Conservation (phyloP, 2,329 filamentous ascomycete species). For the Aspergillus ochraceus region DNA sequence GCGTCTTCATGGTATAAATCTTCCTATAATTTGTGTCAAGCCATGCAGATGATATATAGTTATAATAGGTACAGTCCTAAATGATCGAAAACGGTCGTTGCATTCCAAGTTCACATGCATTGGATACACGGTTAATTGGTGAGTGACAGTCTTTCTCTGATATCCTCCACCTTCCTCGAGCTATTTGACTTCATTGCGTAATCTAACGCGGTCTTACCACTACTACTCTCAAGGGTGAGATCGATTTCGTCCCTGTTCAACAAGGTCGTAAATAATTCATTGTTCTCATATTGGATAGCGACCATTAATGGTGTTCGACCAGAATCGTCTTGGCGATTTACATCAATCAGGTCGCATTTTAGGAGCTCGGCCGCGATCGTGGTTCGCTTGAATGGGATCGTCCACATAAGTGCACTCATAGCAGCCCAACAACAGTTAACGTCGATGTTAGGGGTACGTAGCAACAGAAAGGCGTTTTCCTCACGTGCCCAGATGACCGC, state of each 20-base stretch:
- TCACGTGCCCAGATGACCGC: background rate
- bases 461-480: background rate
- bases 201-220: background rate
- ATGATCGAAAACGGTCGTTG: background rate
- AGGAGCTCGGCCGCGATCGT: background rate
- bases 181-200: background rate
- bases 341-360: background rate
- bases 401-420: background rate
- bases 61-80: background rate
- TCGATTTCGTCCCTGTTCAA: background rate
- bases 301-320: background rate
- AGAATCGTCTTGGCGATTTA: background rate
- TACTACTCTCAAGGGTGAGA: background rate
- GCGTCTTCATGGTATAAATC: background rate
- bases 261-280: background rate
- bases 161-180: background rate
- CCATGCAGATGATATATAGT: background rate
- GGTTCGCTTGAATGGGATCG: background rate
- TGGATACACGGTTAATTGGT: background rate
- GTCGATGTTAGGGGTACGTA: background rate
- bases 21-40: background rate
- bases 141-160: background rate
- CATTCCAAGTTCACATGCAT: background rate
- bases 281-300: background rate
- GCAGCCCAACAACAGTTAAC: background rate